phyloP scores from a whole-genome alignment of 1,139 yeast genomes.

The Torulaspora pretoriensis region DNA sequence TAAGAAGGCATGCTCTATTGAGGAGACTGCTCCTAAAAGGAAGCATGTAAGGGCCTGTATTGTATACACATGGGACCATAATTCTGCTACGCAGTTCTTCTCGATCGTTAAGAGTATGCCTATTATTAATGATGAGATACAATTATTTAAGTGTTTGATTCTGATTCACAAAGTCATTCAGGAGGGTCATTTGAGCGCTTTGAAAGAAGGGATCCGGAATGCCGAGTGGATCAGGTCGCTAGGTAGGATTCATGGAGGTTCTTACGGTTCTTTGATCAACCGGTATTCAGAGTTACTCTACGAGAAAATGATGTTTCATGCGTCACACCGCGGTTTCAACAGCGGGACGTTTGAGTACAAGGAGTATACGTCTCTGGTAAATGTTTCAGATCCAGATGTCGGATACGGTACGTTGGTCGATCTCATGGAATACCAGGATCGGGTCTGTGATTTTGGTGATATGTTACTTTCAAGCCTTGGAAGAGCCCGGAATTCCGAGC shows the following conservation, averaged over 20 bases:
- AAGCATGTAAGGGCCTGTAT: conserved; percentile 94
- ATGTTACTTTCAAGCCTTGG: conserved; percentile 66
- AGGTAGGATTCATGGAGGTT: conserved; percentile 41
- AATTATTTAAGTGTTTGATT: conserved; percentile 82
- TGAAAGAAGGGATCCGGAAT: conserved; percentile 79
- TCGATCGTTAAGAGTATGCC: conserved; percentile 78
- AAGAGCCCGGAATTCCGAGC: conserved; percentile 48
- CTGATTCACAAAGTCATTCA: conserved; percentile 90
- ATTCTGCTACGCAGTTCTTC: conserved; percentile 79
- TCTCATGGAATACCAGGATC: conserved; percentile 81
- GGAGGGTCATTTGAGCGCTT: conserved; percentile 87
- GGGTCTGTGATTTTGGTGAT: conserved; percentile 74
- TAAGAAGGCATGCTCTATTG: conserved; percentile 80
- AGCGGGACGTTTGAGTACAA: conserved; percentile 95
- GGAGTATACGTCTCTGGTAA: conserved; percentile 82
- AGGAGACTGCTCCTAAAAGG: conserved; percentile 90
- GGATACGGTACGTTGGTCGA: conserved; percentile 89
- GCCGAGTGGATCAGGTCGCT: conserved; percentile 56
- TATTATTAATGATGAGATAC: conserved; percentile 74
- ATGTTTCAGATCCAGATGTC: conserved; percentile 91
- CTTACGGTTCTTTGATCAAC: conserved; percentile 69
- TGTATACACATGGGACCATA: conserved; percentile 95
- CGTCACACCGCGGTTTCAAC: conserved; percentile 72
- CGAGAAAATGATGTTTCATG: conserved; percentile 76
- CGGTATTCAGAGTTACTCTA: conserved; percentile 72